phyloP scores from a whole-genome alignment of 257 asterid genomes.

The Ehretia macrophylla region DNA sequence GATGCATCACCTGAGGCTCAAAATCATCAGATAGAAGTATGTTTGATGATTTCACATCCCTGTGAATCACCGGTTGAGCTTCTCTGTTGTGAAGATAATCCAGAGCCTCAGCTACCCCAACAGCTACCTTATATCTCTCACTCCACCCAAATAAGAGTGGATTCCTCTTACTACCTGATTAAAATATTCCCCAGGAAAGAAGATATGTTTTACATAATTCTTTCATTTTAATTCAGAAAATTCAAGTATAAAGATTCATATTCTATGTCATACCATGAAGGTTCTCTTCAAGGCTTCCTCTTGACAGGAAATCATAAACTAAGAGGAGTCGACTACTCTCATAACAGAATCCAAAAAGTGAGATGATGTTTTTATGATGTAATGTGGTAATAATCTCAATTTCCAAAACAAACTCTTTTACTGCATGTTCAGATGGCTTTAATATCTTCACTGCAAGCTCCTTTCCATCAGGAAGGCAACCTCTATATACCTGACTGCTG shows the following conservation, averaged over 20 bases:
- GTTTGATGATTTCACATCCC: constrained; percentile 94
- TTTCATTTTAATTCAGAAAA: not conserved
- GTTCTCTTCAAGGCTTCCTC: constrained; percentile 99
- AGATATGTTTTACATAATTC: not conserved
- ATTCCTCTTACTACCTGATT: constrained; percentile 54
- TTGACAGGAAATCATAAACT: constrained; percentile 80
- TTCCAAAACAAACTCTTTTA: constrained; percentile 75
- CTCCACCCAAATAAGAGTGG: constrained; percentile 58
- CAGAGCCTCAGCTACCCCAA: constrained; percentile 94
- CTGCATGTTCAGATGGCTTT: constrained; percentile 64
- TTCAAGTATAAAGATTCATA: not conserved
- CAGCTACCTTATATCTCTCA: constrained; percentile 73
- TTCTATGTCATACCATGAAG: constrained; percentile 61
- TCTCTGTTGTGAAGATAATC: constrained; percentile 81
- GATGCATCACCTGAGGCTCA: constrained; percentile 76
- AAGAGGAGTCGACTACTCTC: constrained; percentile 67
- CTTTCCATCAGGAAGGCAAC: constrained; percentile 82
- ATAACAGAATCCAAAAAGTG: constrained; percentile 88
- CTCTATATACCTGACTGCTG: constrained; percentile 81
- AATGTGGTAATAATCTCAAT: constrained; percentile 80
- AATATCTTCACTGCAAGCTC: constrained; percentile 92
- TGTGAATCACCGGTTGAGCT: constrained; percentile 68
- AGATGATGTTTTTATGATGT: constrained; percentile 84
- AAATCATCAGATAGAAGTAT: constrained; percentile 77
- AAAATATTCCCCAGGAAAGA: constrained; percentile 4